These are phyloP conservation scores for Vigna trinervia DNA, from an alignment of 306 rosid genomes.

Conservation along the genomic window DNA sequence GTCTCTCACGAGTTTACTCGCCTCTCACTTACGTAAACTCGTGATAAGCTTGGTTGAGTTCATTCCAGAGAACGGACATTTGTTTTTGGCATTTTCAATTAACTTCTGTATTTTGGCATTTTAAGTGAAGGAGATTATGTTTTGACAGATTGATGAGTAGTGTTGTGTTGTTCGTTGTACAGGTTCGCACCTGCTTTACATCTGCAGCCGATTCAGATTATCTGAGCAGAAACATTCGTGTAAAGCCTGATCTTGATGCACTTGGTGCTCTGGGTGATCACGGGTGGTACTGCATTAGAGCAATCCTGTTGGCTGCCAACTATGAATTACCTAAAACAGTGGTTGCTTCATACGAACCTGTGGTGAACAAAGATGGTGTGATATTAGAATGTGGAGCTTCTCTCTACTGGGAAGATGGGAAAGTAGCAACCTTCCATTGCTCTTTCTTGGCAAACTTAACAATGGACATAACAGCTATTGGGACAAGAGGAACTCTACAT, in stretches of 20 bases:
- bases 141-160: neutral
- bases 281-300: conserved; percentile 51
- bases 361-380: conserved; percentile 61
- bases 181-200: conserved; percentile 38
- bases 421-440: conserved; percentile 71
- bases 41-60: too few relatives aligned
- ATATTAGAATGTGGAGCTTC: conserved; percentile 71
- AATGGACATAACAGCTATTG: conserved; percentile 66
- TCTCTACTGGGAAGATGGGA: conserved; percentile 74
- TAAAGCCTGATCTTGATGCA: conserved; percentile 48
- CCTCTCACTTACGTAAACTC: too few relatives aligned
- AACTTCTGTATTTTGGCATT: too few relatives aligned
- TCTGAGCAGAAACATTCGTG: conserved; percentile 40
- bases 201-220: conserved; percentile 36
- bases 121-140: neutral
- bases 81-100: too few relatives aligned
- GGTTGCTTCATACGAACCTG: conserved; percentile 37
- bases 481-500: conserved; percentile 72
- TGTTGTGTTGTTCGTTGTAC: neutral
- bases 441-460: conserved; percentile 75
- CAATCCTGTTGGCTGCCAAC: conserved; percentile 47
- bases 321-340: conserved; percentile 45
- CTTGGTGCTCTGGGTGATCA: conserved; percentile 44
- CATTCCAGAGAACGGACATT: too few relatives aligned
- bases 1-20: too few relatives aligned